Evolutionary conservation across 352 stramenopile species (phyloP), one percentile per base, ranked within the genome.

Genomic region (Pythium apleroticum): DNA sequence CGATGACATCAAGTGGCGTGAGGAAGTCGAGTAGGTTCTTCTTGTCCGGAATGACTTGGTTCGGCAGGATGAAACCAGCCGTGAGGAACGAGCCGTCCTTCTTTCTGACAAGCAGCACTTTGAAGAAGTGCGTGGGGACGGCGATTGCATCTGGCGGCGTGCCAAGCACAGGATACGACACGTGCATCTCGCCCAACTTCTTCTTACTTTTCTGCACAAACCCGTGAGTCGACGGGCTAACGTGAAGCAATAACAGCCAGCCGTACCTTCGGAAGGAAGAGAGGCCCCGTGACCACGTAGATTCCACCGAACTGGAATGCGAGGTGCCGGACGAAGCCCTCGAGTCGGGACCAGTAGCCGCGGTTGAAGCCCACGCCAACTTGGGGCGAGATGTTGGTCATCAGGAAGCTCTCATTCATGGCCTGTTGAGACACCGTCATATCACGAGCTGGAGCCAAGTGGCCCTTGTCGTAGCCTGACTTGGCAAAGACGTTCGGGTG

Each of bases 101-200:
- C 45, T 77, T 81, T 57, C 72, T 72, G 5, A 84, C 89, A 1
- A 97, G 75, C 9, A 99, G 71, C 31, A 98, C 83, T 71, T 99
- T 99, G 78, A 98, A 99, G 68, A 99, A 98, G 69, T 99, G 96
- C 53, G 96, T 98, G 14, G 96, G 96, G 45, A 99, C 94, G 12
- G 88, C 75, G 33, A 98, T 72, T 6, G 91, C 76, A 55, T 95
- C 86, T 4, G 91, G 90, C 22, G 91, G 89, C 27, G 78, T 80
- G n/a, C 94, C 94, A 15, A 98, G 65, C 19, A 96, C 71, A 22
- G 81, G 72, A 52, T 95, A 95, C 39, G 76, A 77, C 15, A 93
- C 81, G 37, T 80, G 58, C 59, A 84, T 92, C 63, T 81, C 82
- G 31, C 83, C 81, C 2, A 76, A 53, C 14, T 68, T 86, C 25